Conservation (phyloP, 345 rosid genomes). For the Eucalyptus tenuipes region DNA sequence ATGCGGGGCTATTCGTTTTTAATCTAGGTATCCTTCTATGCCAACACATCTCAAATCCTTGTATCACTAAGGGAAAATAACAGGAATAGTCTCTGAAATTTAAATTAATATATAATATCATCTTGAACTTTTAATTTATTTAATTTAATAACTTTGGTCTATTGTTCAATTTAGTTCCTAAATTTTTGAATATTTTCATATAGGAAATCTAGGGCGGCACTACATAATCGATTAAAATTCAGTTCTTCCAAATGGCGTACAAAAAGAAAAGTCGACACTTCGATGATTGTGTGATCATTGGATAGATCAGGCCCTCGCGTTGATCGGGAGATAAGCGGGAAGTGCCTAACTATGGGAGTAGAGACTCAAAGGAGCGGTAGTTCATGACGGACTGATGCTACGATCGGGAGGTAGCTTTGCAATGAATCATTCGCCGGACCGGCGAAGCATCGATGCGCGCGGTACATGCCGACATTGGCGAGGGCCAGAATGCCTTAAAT, state of each 20-base stretch:
- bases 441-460: not conserved
- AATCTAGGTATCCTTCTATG: not conserved
- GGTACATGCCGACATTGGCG: not conserved
- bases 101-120: too few species aligned
- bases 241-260: fast-evolving
- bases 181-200: too few species aligned
- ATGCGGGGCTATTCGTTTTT: not conserved
- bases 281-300: not conserved
- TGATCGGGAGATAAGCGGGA: not conserved
- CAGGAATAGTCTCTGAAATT: fast-evolving
- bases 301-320: fast-evolving
- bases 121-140: too few species aligned
- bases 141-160: too few species aligned
- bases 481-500: not conserved
- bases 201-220: not conserved
- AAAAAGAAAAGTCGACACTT: not conserved
- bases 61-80: not conserved
- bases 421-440: not conserved
- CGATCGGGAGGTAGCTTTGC: not conserved
- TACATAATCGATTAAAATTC: not conserved
- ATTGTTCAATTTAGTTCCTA: too few species aligned
- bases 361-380: not conserved
- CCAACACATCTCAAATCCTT: not conserved
- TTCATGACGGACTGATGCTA: not conserved
- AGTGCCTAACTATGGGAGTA: not conserved